These are phyloP conservation scores for Cudoniella acicularis DNA, from an alignment of 495 filamentous ascomycete genomes.

Conservation along the genomic window DNA sequence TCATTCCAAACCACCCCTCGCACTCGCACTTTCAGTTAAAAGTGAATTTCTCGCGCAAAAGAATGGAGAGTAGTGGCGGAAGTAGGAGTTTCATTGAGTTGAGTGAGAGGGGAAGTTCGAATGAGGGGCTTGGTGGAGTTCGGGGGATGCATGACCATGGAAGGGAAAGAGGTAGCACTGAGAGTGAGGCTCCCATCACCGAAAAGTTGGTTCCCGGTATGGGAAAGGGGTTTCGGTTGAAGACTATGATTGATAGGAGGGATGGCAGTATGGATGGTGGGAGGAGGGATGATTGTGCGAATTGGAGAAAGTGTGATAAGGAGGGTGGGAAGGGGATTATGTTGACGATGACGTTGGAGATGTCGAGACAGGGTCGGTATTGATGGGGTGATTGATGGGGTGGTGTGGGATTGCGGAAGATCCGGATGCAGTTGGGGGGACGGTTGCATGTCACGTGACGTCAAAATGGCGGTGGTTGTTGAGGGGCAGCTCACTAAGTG, in stretches of 20 bases:
- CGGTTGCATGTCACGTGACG: too few species aligned
- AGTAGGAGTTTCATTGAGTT: constrained; percentile 3
- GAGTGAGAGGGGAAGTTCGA: not conserved
- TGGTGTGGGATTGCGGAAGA: too few species aligned
- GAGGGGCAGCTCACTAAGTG: too few species aligned
- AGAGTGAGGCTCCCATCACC: not conserved
- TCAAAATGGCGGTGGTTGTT: too few species aligned
- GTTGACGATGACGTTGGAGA: not conserved
- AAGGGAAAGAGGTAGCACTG: too few species aligned
- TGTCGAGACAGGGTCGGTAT: not conserved
- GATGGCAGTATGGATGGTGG: not conserved
- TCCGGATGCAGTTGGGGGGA: too few species aligned
- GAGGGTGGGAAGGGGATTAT: not conserved
- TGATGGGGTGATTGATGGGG: too few species aligned
- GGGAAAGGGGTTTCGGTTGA: not conserved
- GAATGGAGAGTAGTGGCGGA: not conserved
- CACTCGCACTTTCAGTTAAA: too few species aligned
- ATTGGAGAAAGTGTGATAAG: not conserved
- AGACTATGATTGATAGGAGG: not conserved
- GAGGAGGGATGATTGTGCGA: too few species aligned
- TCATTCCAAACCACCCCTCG: too few species aligned
- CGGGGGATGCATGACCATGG: too few species aligned
- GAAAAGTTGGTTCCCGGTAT: not conserved
- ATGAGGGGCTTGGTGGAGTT: not conserved
- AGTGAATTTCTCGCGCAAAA: not conserved